Base-by-base conservation (phyloP, 2,329 filamentous ascomycete genomes). In the Arthrinium phaeospermum region DNA sequence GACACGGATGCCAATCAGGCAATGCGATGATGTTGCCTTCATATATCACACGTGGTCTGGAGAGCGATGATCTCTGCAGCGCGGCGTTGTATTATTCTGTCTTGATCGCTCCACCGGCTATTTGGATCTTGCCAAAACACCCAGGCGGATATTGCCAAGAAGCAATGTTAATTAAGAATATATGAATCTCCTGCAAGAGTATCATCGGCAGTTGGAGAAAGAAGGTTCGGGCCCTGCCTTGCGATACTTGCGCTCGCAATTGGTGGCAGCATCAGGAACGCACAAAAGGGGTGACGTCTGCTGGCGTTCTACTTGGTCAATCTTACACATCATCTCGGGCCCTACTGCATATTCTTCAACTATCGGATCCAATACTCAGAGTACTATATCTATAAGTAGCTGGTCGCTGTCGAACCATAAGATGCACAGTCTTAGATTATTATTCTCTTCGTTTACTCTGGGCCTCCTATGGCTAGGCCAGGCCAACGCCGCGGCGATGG, bases 151-250 rank as follows among this genome's bases (percentile, higher is more conserved):
- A 64, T 64, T 41, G 57, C 57, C 57, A 64, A 64, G 57, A 24
- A 8, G 34, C 19, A 41, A 41, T n/a, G 24, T 41, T n/a, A 30
- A 64, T 64, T 64, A 64, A 64, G 5, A 41, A 64, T 64, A 64
- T 22, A 64, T 64, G 30, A 14, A 8, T 22, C 4, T 14, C 34
- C 57, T 41, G 57, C 57, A 64, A 34, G 34, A 14, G 6, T 19
- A 64, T 41, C 57, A 5, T 64, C 57, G 57, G 57, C 57, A 64
- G 57, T 41, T 64, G 57, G 57, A 7, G 4, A 41, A 64, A 64
- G 57, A 41, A 41, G 30, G 57, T 24, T 64, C 57, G 57, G 57
- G 34, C 19, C 57, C 34, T 64, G 57, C 57, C 57, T 41, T 14
- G 19, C 19, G 10, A 41, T 41, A 41, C 22, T 14, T n/a, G 8